Percentiles rank a stretch among this genome's conserved stretches.
phyloP scores from a whole-genome alignment of 1,284 basidiomycete genomes.

The Rhodotorula sp. region DNA sequence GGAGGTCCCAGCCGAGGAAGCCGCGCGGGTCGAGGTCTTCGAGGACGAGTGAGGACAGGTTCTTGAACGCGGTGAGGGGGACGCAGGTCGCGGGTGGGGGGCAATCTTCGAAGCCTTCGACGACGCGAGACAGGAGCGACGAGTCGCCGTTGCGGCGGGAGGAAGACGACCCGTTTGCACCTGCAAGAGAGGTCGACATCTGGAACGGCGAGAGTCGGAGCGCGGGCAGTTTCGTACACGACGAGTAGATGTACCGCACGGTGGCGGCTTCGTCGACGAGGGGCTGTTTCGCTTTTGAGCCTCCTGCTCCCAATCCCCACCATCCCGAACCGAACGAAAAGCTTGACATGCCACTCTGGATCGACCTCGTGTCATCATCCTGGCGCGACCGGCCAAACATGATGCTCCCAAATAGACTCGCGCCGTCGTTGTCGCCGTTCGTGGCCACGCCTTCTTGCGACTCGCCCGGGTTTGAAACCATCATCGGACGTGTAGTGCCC shows the following conservation, averaged over 20 bases:
- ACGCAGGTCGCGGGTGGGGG: conserved; percentile 71
- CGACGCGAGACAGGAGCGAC: conserved; percentile 48
- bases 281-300: conserved; percentile 51
- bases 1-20: conserved; percentile 79
- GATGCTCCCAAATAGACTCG: conserved; percentile 56
- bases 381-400: not conserved
- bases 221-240: conserved; percentile 81
- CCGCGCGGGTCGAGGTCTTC: conserved; percentile 77
- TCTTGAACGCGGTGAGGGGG: conserved; percentile 81
- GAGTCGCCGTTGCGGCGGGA: conserved; percentile 45
- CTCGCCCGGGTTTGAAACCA: conserved; percentile 60
- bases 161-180: not conserved
- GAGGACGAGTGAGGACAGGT: conserved; percentile 69
- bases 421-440: not conserved
- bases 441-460: conserved; percentile 39
- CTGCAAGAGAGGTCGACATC: not conserved
- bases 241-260: conserved; percentile 79
- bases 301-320: conserved; percentile 56
- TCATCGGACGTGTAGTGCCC: conserved; percentile 67
- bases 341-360: conserved; percentile 64
- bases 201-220: conserved; percentile 52
- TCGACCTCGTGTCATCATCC: conserved; percentile 23
- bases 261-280: conserved; percentile 61
- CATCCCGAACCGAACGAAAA: conserved; percentile 68
- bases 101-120: conserved; percentile 68